phyloP scores from a whole-genome alignment of 208 protist genomes.

The Trypanosomatidae sp. region DNA sequence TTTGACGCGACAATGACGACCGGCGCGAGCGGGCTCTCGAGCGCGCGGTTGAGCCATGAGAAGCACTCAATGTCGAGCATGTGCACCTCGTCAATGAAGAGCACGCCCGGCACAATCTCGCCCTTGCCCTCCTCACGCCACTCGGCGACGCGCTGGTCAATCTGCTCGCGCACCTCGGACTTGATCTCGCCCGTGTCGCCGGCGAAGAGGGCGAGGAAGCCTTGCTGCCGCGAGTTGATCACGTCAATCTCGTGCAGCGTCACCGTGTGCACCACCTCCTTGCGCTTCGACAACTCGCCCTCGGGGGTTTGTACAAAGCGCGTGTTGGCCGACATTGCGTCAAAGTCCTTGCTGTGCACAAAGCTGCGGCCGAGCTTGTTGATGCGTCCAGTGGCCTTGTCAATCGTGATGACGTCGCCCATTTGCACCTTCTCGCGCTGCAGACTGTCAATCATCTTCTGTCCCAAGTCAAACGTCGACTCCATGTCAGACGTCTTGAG shows the following conservation, averaged over 20 bases:
- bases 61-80: conserved; percentile 99
- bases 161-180: conserved; percentile 98
- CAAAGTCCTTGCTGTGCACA: conserved; percentile 94
- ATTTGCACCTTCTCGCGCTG: conserved; percentile 98
- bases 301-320: conserved; percentile 97
- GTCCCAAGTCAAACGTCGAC: conserved; percentile 99
- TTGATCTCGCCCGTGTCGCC: conserved; percentile 99
- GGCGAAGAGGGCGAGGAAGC: conserved; percentile 99
- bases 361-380: conserved; percentile 98
- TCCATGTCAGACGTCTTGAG: conserved; percentile 99
- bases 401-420: conserved; percentile 99
- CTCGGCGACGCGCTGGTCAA: conserved; percentile 98
- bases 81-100: conserved; percentile 96
- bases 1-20: conserved; percentile 99
- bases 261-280: conserved; percentile 99
- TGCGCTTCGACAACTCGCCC: conserved; percentile 99
- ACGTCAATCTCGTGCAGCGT: conserved; percentile 99
- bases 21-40: conserved; percentile 97
- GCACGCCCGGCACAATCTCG: conserved; percentile 98
- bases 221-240: conserved; percentile 98
- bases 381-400: conserved; percentile 98
- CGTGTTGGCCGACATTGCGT: conserved; percentile 88
- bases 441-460: conserved; percentile 99
- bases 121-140: conserved; percentile 99
- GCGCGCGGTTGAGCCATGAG: conserved; percentile 99